These are phyloP conservation scores for Monosporascus sp. DNA, from an alignment of 2,329 filamentous ascomycete species.

Conservation along the genomic window DNA sequence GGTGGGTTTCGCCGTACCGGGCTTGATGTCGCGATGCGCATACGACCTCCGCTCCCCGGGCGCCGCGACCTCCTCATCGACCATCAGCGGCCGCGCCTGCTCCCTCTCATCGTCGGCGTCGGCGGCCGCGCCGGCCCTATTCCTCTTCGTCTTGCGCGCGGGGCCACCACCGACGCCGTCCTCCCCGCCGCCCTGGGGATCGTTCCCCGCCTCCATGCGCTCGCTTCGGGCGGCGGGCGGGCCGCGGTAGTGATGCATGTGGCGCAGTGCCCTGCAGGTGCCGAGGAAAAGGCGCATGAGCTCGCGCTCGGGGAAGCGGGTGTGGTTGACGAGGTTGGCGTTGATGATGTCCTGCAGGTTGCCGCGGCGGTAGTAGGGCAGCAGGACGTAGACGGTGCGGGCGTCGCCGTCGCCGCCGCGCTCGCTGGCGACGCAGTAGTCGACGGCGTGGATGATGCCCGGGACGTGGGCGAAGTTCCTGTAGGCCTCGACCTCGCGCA, in stretches of 20 bases:
- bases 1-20: conserved; percentile 53
- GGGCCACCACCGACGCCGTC: conserved; percentile 30
- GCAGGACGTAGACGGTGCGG: conserved; percentile 94
- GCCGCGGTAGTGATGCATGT: conserved; percentile 86
- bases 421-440: conserved; percentile 49
- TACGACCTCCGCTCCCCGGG: conserved; percentile 72
- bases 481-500: conserved; percentile 97
- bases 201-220: conserved; percentile 47
- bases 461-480: conserved; percentile 76
- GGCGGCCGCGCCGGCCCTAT: conserved; percentile 33
- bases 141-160: conserved; percentile 33
- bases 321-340: conserved; percentile 94
- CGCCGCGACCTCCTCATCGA: conserved; percentile 65
- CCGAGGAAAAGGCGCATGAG: conserved; percentile 89
- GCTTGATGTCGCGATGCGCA: conserved; percentile 95
- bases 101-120: conserved; percentile 67
- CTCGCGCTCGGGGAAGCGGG: conserved; percentile 78
- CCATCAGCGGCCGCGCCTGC: conserved; percentile 80
- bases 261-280: conserved; percentile 79
- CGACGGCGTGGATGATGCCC: conserved; percentile 59
- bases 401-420: conserved; percentile 54
- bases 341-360: conserved; percentile 99
- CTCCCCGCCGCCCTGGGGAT: conserved; percentile 34
- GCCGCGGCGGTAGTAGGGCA: conserved; percentile 91
- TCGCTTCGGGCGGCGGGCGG: conserved; percentile 30